Evolutionary conservation across 345 rosid genomes (phyloP).

Genomic region (Eucalyptus decipiens): DNA sequence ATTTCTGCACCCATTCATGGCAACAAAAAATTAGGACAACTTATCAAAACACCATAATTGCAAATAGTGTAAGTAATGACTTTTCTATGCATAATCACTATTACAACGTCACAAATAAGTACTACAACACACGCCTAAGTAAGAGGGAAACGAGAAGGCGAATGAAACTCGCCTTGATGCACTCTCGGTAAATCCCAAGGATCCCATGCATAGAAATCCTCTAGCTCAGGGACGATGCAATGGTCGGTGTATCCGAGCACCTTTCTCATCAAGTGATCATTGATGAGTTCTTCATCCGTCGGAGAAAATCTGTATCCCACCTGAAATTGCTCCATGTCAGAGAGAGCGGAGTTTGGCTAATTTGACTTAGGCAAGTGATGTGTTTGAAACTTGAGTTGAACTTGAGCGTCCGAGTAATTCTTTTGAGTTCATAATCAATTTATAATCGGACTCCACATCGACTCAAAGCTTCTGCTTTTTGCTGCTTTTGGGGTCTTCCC

Average conservation of each 20-base stretch:
- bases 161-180: neutral
- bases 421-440: neutral
- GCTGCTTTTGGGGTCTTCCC: neutral
- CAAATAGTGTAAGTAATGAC: neutral
- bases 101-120: neutral
- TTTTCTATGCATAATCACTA: neutral
- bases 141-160: neutral
- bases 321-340: neutral
- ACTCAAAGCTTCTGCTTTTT: neutral
- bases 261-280: neutral
- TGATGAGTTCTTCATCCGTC: neutral
- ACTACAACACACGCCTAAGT: neutral
- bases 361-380: neutral
- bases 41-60: neutral
- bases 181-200: neutral
- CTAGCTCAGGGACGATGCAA: neutral
- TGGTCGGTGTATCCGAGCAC: neutral
- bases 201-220: neutral
- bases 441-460: neutral
- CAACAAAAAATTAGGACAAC: neutral
- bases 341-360: neutral
- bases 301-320: neutral
- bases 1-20: neutral
- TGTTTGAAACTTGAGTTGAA: neutral
- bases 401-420: neutral